phyloP scores from a whole-genome alignment of 2,329 filamentous ascomycete species.

The Trichoderma afroharzianum region DNA sequence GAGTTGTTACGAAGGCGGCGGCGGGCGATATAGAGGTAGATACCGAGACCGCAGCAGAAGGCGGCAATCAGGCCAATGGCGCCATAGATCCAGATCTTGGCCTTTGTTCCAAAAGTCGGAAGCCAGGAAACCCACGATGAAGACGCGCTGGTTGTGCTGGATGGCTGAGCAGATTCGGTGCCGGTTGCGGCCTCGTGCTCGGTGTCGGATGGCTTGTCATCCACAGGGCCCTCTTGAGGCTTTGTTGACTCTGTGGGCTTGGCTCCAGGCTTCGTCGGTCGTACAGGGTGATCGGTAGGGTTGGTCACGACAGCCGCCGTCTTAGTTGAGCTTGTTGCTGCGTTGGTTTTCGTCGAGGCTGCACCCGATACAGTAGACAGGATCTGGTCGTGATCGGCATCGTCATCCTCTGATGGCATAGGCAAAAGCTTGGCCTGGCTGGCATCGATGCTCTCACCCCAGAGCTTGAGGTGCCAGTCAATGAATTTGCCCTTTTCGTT shows the following conservation, averaged over 20 bases:
- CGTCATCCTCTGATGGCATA: conserved; percentile 77
- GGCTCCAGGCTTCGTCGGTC: conserved; percentile 50
- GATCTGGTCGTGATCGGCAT: conserved; percentile 72
- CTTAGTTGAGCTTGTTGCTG: conserved; percentile 37
- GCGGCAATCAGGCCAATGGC: conserved; percentile 76
- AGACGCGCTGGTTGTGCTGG: conserved; percentile 48
- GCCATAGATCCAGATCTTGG: conserved; percentile 91
- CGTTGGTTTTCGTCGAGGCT: conserved; percentile 36
- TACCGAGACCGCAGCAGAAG: conserved; percentile 77
- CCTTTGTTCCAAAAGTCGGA: conserved; percentile 83
- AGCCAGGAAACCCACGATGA: conserved; percentile 80
- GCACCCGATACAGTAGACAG: conserved; percentile 46
- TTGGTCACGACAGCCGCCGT: conserved; percentile 38
- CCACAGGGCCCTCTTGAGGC: conserved; percentile 41
- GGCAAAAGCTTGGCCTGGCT: conserved; percentile 71
- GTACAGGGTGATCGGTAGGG: conserved; percentile 62
- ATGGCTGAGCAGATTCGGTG: conserved; percentile 33
- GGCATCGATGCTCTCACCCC: conserved; percentile 82
- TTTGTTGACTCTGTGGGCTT: conserved; percentile 32
- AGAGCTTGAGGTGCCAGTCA: conserved; percentile 92
- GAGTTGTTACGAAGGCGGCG: conserved; percentile 70
- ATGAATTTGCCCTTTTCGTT: conserved; percentile 71
- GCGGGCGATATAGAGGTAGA: conserved; percentile 77
- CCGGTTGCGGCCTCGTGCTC: conserved; percentile 29
- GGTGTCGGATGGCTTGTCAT: conserved; percentile 23